phyloP scores from a whole-genome alignment of 2,329 filamentous ascomycete genomes.

The Biscogniauxia sp. region DNA sequence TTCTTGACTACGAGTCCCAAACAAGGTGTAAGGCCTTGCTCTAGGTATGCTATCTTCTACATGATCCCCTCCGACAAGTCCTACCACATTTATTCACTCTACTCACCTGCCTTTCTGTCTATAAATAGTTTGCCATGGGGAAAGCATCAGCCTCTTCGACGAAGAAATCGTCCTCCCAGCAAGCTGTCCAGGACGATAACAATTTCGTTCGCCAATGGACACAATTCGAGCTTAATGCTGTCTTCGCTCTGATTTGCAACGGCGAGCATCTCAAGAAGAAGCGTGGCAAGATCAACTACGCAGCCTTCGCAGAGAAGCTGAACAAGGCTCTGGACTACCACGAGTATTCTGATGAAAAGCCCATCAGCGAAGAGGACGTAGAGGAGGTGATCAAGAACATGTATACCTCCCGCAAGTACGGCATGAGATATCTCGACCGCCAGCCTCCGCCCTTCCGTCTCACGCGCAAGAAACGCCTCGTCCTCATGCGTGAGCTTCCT shows the following conservation, averaged over 20 bases:
- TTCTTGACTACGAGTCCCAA: not conserved
- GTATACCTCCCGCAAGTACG: conserved; percentile 22
- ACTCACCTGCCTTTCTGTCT: not conserved
- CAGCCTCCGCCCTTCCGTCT: conserved; percentile 16
- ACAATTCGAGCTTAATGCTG: conserved; percentile 25
- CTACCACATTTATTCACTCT: not conserved
- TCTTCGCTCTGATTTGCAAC: conserved; percentile 29
- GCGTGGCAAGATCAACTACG: not conserved
- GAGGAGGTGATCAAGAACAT: conserved; percentile 25
- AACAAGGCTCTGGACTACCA: conserved; percentile 29
- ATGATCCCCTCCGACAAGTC: not conserved
- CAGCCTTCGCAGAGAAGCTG: conserved; percentile 26
- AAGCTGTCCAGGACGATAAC: not conserved
- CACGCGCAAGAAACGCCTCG: conserved; percentile 26
- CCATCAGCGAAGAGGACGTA: conserved; percentile 4
- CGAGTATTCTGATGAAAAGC: conserved; percentile 16
- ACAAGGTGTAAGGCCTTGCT: not conserved
- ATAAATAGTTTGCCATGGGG: not conserved
- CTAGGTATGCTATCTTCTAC: not conserved
- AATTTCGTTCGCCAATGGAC: conserved; percentile 17
- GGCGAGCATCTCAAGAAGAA: conserved; percentile 12
- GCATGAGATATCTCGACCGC: conserved; percentile 28
- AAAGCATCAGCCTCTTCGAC: not conserved
- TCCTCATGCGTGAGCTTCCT: conserved; percentile 24
- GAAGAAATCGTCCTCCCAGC: not conserved